Base-by-base conservation (phyloP, 208 protist genomes). In the Leishmania turanica region DNA sequence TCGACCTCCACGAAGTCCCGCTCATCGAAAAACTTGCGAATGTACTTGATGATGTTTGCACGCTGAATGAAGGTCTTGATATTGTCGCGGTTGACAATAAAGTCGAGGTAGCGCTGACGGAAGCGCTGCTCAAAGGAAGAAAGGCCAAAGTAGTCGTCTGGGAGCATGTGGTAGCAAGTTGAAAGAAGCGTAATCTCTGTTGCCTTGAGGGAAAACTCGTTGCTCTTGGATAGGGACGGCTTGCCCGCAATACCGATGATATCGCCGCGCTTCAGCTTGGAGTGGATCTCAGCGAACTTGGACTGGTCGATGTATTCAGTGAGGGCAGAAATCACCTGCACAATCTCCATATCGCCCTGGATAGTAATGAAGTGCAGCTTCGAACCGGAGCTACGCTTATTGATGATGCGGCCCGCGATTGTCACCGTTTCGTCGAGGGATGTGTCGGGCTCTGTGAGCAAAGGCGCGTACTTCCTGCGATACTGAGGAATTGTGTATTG, bases 151-250 rank as follows among this genome's bases (percentile, higher is more conserved):
- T 98, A 92, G 45, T 96, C 86, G 79, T 99, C 97, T 34, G 99
- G 99, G 8, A 99, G 86, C 98, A 99, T 99, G 87, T 99, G 99
- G 70, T 99, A 97, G 92, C 99, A 99, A 37, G 99, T 99, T 17
- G 95, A 95, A 13, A 99, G 92, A 27, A 99, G 89, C 13, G 86
- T 93, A 77, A 99, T 94, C 58, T 95, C 88, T 17, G 69, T 92
- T n/a, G 97, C 92, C 58, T 82, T 90, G 74, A 99, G 90, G 8
- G 93, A 97, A 72, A 99, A 94, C 86, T 99, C 96, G 54, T 91
- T 96, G 34, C 92, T 93, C 69, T 98, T 97, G 34, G 95, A 96
- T 13, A 93, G 81, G n/a, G 89, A 92, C 3, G 99, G 93, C 45
- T 89, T 88, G 40, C 99, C 99, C 6, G 51, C 82, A 3, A 99